These are phyloP conservation scores for Trametes villosa DNA, from an alignment of 768 basidiomycete genomes.

Conservation along the genomic window DNA sequence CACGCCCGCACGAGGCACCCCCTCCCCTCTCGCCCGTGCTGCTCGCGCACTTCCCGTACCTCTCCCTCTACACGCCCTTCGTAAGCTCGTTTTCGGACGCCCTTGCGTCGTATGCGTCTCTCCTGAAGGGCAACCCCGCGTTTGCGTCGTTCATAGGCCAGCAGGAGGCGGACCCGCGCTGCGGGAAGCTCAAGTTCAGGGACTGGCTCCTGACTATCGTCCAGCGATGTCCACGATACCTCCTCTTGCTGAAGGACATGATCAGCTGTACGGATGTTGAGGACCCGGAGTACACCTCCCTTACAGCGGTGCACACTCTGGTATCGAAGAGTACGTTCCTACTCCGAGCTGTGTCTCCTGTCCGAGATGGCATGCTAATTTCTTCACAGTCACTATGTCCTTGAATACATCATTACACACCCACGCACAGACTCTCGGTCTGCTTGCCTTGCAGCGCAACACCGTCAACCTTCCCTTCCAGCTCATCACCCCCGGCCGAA, in stretches of 20 bases:
- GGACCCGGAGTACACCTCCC: constrained; percentile 67
- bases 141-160: constrained; percentile 67
- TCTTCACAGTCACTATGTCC: constrained; percentile 65
- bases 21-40: constrained; percentile 62
- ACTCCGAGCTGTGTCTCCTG: neutral
- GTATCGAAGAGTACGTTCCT: constrained; percentile 73
- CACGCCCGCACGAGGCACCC: constrained; percentile 34
- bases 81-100: constrained; percentile 77
- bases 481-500: constrained; percentile 81
- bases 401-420: constrained; percentile 80
- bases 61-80: constrained; percentile 86
- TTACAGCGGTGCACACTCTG: constrained; percentile 62
- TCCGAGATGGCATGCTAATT: neutral
- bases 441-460: constrained; percentile 79
- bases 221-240: constrained; percentile 86
- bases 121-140: constrained; percentile 55
- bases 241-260: constrained; percentile 82
- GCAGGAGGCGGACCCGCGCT: constrained; percentile 71
- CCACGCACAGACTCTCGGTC: constrained; percentile 73
- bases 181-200: constrained; percentile 74
- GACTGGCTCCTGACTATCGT: constrained; percentile 89
- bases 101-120: constrained; percentile 57
- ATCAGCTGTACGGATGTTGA: constrained; percentile 65
- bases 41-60: constrained; percentile 83
- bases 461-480: constrained; percentile 79